Base-by-base conservation (phyloP, 2,329 filamentous ascomycete species). In the Aspergillus ochraceoroseus region DNA sequence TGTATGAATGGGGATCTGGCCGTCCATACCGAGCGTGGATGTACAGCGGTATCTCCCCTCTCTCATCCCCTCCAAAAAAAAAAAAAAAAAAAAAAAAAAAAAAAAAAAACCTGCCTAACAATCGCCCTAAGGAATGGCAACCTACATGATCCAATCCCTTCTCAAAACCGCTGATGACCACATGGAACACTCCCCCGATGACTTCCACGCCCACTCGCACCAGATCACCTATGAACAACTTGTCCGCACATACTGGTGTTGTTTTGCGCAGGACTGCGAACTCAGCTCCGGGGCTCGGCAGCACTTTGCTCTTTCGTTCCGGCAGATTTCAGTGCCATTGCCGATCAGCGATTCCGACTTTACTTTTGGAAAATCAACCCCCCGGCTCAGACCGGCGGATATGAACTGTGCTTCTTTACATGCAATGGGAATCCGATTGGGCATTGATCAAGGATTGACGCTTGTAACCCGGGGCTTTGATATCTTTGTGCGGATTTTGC, bases 91-190 rank as follows among this genome's bases (percentile, higher is more conserved):
- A n/a, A n/a, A n/a, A n/a, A n/a, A n/a, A n/a, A n/a, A n/a, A n/a
- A n/a, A n/a, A n/a, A n/a, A n/a, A n/a, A n/a, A n/a, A n/a, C n/a
- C n/a, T n/a, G n/a, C n/a, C n/a, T n/a, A n/a, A n/a, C n/a, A n/a
- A n/a, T n/a, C n/a, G n/a, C n/a, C n/a, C n/a, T n/a, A n/a, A 63
- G 60, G 61, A 11, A 64, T 64, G 61, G 61, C 61, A 4, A 64
- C 61, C 0, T 64, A 64, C 27, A 64, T 64, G 61, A 62, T 64
- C 9, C 61, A 64, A 36, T 62, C 59, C 1, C 51, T 64, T 11
- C 41, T 64, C 3, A 63, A 62, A 30, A 64, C 55, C 28, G 57
- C 61, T 8, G 61, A 64, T 26, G 61, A 64, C 13, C 62, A 56
- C 18, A 64, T 63, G 60, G 61, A 64, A 17, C 53, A 64, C 25